Evolutionary conservation across 371 early-diverging fungal genomes (phyloP).

Genomic region (Mortierella sp.): DNA sequence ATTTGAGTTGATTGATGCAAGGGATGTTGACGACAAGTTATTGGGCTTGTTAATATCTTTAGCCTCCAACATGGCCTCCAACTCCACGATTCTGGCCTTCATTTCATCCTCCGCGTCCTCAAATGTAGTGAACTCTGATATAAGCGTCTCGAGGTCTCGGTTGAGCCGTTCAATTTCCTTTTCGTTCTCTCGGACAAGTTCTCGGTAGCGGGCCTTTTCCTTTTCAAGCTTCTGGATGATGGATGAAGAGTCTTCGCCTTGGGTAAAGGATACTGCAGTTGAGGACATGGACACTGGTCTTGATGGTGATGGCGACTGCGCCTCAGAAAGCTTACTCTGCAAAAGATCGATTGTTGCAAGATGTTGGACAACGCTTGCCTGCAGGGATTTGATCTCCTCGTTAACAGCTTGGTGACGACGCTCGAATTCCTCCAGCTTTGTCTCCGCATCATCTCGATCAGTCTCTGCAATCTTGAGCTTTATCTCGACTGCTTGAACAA

Average conservation of each 20-base stretch:
- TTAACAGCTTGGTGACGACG: constrained; percentile 42
- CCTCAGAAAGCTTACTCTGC: constrained; percentile 24
- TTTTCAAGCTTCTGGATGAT: constrained; percentile 35
- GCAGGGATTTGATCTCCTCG: constrained; percentile 33
- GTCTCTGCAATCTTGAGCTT: constrained; percentile 42
- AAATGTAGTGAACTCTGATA: constrained; percentile 40
- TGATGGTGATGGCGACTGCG: constrained; percentile 20
- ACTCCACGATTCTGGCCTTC: constrained; percentile 51
- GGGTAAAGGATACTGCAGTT: constrained; percentile 6
- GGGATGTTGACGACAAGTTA: constrained; percentile 31
- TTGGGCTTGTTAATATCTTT: constrained; percentile 15
- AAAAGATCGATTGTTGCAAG: constrained; percentile 32
- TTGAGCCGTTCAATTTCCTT: constrained; percentile 40
- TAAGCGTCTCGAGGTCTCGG: constrained; percentile 51
- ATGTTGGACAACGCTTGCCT: constrained; percentile 15
- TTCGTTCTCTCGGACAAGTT: constrained; percentile 43
- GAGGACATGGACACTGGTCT: constrained; percentile 36
- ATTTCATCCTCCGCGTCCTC: constrained; percentile 55
- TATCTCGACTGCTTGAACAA: constrained; percentile 29
- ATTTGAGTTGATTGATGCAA: constrained; percentile 50
- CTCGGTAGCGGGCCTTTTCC: constrained; percentile 47
- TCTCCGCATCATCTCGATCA: constrained; percentile 54
- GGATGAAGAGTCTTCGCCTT: constrained; percentile 18
- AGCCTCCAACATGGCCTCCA: constrained; percentile 36
- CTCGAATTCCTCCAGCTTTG: constrained; percentile 42